A percentile compares a stretch with the other conserved stretches of the same genome.
Evolutionary conservation across 352 stramenopile species (phyloP).

Genomic region (Albugo laibachii): DNA sequence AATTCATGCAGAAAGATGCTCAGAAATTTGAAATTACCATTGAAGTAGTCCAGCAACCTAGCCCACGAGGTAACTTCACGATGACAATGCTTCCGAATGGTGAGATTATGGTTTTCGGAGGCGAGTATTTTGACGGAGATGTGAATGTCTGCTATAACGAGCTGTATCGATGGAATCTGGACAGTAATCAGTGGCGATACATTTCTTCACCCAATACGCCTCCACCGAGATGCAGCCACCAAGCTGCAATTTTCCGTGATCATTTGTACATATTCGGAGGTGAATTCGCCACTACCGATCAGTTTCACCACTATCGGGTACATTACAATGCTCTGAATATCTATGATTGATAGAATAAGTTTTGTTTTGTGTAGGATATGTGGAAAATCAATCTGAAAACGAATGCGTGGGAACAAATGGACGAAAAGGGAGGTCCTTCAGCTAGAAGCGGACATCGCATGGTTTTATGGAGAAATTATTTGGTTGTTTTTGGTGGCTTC

Average conservation of each 20-base stretch:
- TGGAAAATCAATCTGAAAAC: slow-evolving; percentile 86
- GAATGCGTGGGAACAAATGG: slow-evolving; percentile 86
- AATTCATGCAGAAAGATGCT: slow-evolving; percentile 65
- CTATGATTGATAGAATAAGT: neutral
- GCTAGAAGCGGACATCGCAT: slow-evolving; percentile 83
- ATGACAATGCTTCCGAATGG: slow-evolving; percentile 34
- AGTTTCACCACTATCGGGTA: slow-evolving; percentile 95
- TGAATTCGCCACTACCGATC: slow-evolving; percentile 89
- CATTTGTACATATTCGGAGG: slow-evolving; percentile 94
- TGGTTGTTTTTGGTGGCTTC: slow-evolving; percentile 95
- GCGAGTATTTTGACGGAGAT: slow-evolving; percentile 95
- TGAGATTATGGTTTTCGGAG: slow-evolving; percentile 88
- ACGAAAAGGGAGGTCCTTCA: slow-evolving; percentile 62
- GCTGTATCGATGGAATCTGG: slow-evolving; percentile 86
- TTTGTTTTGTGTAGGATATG: slow-evolving; percentile 31
- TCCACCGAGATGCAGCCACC: slow-evolving; percentile 88
- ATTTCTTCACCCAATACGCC: slow-evolving; percentile 80
- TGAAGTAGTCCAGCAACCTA: slow-evolving; percentile 26
- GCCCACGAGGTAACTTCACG: slow-evolving; percentile 59
- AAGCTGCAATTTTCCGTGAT: slow-evolving; percentile 86
- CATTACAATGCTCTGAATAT: slow-evolving; percentile 1
- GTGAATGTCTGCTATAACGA: slow-evolving; percentile 94
- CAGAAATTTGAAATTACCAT: slow-evolving; percentile 40
- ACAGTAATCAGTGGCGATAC: slow-evolving; percentile 72
- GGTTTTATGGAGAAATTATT: slow-evolving; percentile 88